These are phyloP conservation scores for Hymenoscyphus repandus DNA, from an alignment of 2,329 filamentous ascomycete genomes.

Conservation along the genomic window DNA sequence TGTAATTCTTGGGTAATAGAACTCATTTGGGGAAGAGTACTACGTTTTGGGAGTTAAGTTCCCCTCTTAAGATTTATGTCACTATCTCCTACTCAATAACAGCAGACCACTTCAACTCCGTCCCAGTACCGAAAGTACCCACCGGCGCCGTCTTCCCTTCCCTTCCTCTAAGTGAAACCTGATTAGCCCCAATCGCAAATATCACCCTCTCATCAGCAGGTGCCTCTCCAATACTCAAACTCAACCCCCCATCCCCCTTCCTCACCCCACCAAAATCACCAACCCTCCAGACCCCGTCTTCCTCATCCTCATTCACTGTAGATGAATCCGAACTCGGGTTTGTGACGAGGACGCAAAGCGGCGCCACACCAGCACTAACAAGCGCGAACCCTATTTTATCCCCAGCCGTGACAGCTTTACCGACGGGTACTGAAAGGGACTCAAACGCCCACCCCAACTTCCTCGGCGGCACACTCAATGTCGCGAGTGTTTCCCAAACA, in stretches of 20 bases:
- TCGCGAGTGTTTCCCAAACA: slow-evolving; percentile 20
- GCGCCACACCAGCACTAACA: slow-evolving; percentile 4
- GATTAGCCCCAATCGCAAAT: too few species aligned
- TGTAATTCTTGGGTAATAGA: too few species aligned
- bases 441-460: slow-evolving; percentile 10
- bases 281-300: background rate
- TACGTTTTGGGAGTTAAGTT: too few species aligned
- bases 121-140: background rate
- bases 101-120: too few species aligned
- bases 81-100: too few species aligned
- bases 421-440: slow-evolving; percentile 10
- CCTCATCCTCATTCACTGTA: background rate
- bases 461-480: slow-evolving; percentile 1
- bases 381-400: slow-evolving; percentile 21
- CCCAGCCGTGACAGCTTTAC: slow-evolving; percentile 7
- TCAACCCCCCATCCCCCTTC: background rate
- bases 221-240: background rate
- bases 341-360: slow-evolving; percentile 16
- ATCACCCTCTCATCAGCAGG: too few species aligned
- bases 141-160: background rate
- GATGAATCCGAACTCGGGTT: slow-evolving; percentile 11
- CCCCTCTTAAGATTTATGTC: too few species aligned
- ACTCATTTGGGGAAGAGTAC: too few species aligned
- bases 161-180: background rate
- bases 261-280: background rate